phyloP scores from a whole-genome alignment of 1,139 yeast genomes.

The Yamadazyma atmosphaerica region DNA sequence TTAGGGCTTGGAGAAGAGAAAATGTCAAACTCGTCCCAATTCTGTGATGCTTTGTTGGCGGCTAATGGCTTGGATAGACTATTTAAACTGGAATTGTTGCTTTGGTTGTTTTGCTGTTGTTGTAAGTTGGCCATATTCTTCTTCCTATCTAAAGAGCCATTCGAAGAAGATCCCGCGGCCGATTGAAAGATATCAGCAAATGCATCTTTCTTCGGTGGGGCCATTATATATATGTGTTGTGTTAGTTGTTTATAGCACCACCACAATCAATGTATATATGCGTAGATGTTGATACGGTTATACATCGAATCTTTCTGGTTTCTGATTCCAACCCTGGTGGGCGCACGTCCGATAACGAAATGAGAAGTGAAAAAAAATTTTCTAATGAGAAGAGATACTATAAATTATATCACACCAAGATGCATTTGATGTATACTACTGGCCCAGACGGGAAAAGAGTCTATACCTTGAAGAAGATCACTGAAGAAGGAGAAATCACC shows the following conservation, averaged over 20 bases:
- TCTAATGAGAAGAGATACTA: constrained; percentile 8
- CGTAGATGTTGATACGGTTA: not conserved
- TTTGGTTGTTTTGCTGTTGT: constrained; percentile 6
- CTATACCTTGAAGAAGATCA: constrained; percentile 83
- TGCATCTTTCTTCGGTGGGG: constrained; percentile 47
- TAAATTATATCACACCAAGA: no score
- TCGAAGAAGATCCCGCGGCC: constrained; percentile 22
- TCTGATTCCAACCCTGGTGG: not conserved
- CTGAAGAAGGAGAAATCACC: constrained; percentile 90
- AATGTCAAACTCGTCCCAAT: constrained; percentile 16
- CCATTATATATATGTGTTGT: constrained; percentile 4
- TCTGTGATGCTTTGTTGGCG: not conserved
- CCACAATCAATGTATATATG: not conserved
- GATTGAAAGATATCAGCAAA: constrained; percentile 48
- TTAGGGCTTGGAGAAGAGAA: constrained; percentile 9
- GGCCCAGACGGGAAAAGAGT: constrained; percentile 94
- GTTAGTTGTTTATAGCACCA: no score
- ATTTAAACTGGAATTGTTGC: constrained; percentile 2
- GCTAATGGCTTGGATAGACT: constrained; percentile 1
- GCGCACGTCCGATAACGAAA: constrained; percentile 1
- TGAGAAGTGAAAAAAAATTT: constrained; percentile 1
- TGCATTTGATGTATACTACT: constrained; percentile 99
- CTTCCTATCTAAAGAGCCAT: constrained; percentile 8
- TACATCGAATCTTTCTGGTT: not conserved
- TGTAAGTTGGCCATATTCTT: constrained; percentile 16